These are phyloP conservation scores for Plantago lanceolata DNA, from an alignment of 305 asterid species.

Conservation along the genomic window DNA sequence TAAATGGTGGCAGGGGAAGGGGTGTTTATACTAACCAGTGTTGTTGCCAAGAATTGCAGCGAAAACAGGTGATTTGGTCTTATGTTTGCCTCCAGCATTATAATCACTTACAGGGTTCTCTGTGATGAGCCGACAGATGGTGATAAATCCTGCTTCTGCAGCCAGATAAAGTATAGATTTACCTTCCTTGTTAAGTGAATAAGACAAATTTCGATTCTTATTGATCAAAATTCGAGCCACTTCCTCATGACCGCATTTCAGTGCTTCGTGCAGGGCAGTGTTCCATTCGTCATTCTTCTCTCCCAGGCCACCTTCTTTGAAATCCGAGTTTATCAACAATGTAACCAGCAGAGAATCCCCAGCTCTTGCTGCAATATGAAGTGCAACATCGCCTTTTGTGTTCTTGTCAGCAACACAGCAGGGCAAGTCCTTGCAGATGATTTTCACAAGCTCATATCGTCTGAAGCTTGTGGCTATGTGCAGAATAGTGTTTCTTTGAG, in stretches of 20 bases:
- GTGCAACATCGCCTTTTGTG: conserved; percentile 44
- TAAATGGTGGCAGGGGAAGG: not conserved
- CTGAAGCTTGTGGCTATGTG: conserved; percentile 42
- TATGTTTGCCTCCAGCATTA: conserved; percentile 25
- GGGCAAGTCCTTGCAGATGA: conserved; percentile 49
- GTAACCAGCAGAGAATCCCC: conserved; percentile 37
- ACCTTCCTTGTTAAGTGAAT: conserved; percentile 43
- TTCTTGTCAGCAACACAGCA: conserved; percentile 39
- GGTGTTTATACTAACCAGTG: conserved; percentile 28
- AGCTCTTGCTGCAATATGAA: conserved; percentile 49
- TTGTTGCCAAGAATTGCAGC: conserved; percentile 34
- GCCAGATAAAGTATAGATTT: conserved; percentile 48
- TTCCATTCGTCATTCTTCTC: conserved; percentile 43
- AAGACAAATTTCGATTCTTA: conserved; percentile 34
- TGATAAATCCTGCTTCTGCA: conserved; percentile 49
- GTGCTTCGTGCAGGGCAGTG: conserved; percentile 52
- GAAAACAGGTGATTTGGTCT: conserved; percentile 37
- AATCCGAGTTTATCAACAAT: conserved; percentile 35
- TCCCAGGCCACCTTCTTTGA: conserved; percentile 28
- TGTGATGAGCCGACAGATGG: conserved; percentile 38
- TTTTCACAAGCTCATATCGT: conserved; percentile 42
- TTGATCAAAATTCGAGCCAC: conserved; percentile 39
- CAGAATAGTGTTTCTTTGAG: conserved; percentile 47
- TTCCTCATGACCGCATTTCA: conserved; percentile 36
- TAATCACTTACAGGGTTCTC: conserved; percentile 40